phyloP scores from a whole-genome alignment of 768 basidiomycete genomes.

The Termitomyces sp. region DNA sequence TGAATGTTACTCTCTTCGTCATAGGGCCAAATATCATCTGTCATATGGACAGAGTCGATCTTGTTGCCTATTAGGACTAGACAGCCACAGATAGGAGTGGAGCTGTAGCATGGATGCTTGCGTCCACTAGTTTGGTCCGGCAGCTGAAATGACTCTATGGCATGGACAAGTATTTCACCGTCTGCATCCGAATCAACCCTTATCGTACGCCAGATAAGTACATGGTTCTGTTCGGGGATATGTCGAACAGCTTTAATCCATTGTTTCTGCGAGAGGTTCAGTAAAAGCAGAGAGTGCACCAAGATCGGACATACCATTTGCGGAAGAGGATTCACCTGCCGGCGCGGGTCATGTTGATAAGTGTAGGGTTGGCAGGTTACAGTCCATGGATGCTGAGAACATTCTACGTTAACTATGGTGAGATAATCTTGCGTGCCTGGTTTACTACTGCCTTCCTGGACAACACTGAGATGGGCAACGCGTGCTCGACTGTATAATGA shows the following conservation, averaged over 20 bases:
- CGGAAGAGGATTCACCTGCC: not conserved
- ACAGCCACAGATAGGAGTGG: not conserved
- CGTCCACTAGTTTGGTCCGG: not conserved
- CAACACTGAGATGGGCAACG: not conserved
- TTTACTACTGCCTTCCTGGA: not conserved
- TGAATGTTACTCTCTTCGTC: constrained; percentile 23
- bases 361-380: not conserved
- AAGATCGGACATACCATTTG: not conserved
- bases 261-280: constrained; percentile 30
- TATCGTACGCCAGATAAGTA: constrained; percentile 47
- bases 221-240: constrained; percentile 44
- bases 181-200: not conserved
- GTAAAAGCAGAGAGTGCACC: not conserved
- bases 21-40: constrained; percentile 31
- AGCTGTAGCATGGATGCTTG: not conserved
- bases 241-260: constrained; percentile 47
- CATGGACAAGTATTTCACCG: not conserved
- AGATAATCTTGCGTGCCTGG: not conserved
- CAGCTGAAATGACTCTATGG: not conserved
- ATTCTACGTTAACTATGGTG: not conserved
- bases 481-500: not conserved
- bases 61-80: not conserved
- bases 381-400: not conserved
- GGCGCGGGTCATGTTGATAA: not conserved
- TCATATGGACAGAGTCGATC: constrained; percentile 29